phyloP scores from a whole-genome alignment of 2,329 filamentous ascomycete genomes.

The Dactylellina sp. region DNA sequence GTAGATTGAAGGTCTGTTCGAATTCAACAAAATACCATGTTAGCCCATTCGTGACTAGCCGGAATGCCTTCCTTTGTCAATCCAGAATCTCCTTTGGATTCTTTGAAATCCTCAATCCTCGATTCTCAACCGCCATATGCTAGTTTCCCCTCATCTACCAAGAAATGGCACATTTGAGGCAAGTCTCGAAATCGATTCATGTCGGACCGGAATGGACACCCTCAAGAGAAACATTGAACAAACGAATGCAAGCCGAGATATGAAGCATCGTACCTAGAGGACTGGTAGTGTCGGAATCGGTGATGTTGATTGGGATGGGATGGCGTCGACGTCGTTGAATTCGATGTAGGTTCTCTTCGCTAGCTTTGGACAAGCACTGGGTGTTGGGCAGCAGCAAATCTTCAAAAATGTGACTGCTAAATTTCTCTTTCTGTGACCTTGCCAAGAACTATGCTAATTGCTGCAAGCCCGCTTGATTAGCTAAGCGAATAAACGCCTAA shows the following conservation, averaged over 20 bases:
- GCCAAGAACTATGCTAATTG: background rate
- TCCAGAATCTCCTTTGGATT: slow-evolving; percentile 12
- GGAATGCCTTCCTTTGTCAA: slow-evolving; percentile 5
- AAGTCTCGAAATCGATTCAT: slow-evolving; percentile 26
- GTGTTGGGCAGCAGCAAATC: slow-evolving; percentile 47
- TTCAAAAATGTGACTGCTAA: slow-evolving; percentile 57
- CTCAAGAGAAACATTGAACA: slow-evolving; percentile 11
- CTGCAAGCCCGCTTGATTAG: background rate
- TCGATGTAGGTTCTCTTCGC: slow-evolving; percentile 47
- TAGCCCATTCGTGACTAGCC: slow-evolving; percentile 29
- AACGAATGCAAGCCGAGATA: background rate
- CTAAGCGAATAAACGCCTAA: slow-evolving; percentile 30
- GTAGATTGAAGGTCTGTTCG: slow-evolving; percentile 40
- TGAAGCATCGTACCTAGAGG: slow-evolving; percentile 48
- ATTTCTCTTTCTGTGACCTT: slow-evolving; percentile 17
- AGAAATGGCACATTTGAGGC: slow-evolving; percentile 21
- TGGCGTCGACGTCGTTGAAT: slow-evolving; percentile 49
- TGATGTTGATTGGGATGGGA: slow-evolving; percentile 49
- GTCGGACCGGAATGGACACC: slow-evolving; percentile 27
- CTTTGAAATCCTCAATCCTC: slow-evolving; percentile 25
- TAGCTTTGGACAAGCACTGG: slow-evolving; percentile 22
- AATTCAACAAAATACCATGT: slow-evolving; percentile 27
- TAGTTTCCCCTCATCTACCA: slow-evolving; percentile 18
- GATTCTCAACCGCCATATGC: slow-evolving; percentile 27
- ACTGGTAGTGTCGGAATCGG: slow-evolving; percentile 40